Percentiles rank a stretch among this genome's conserved stretches.
phyloP scores from a whole-genome alignment of 768 basidiomycete species.

The Suillus subluteus region DNA sequence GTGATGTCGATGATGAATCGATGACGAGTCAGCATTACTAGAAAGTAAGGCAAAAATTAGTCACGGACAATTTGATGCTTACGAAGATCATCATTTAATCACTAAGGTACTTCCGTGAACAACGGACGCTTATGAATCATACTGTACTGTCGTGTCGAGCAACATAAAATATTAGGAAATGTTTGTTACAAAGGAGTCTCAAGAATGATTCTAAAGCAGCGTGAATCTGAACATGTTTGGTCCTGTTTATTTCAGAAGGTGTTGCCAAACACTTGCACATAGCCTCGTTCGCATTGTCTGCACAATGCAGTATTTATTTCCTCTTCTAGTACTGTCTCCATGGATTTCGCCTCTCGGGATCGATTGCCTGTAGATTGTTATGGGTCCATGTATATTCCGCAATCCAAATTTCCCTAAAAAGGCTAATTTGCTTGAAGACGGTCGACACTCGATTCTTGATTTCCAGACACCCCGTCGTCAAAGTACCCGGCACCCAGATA shows the following conservation, averaged over 20 bases:
- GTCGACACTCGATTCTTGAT: not conserved
- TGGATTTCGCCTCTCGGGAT: not conserved
- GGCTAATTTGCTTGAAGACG: not conserved
- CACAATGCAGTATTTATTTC: constrained; percentile 2
- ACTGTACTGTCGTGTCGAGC: not conserved
- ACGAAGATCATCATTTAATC: not conserved
- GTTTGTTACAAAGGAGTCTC: no score
- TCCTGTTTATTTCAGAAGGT: not conserved
- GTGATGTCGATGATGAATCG: no score
- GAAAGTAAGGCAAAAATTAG: not conserved
- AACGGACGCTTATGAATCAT: not conserved
- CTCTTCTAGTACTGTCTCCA: not conserved
- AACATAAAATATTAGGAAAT: no score
- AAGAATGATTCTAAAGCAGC: not conserved
- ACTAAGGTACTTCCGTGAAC: not conserved
- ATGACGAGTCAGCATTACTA: not conserved
- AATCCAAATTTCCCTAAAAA: not conserved
- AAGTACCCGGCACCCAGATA: constrained; percentile 2
- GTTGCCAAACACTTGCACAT: not conserved
- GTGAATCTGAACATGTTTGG: not conserved
- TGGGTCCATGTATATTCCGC: not conserved
- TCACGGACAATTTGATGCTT: not conserved
- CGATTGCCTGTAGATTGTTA: not conserved
- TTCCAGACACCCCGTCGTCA: constrained; percentile 3
- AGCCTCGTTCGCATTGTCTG: not conserved